Percentiles rank a stretch among this genome's conserved stretches.
Conservation (phyloP, 495 filamentous ascomycete genomes). For the Astrothelium macrocarpum region DNA sequence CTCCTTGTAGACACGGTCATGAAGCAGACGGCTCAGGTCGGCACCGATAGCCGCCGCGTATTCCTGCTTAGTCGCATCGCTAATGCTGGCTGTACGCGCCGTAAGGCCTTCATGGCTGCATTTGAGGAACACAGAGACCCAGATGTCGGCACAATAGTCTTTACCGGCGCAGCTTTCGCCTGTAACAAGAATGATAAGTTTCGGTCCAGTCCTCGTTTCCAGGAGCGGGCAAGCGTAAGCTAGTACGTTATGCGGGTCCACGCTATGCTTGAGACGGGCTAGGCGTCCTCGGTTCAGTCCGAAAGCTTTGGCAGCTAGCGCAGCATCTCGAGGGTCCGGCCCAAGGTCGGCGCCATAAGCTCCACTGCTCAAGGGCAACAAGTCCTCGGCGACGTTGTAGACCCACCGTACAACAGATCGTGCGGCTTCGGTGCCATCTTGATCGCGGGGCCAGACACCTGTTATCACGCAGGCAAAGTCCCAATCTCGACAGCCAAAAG, state of each 20-base stretch:
- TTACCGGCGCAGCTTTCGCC: conserved; percentile 51
- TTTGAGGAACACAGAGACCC: conserved; percentile 38
- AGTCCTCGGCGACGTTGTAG: conserved; percentile 39
- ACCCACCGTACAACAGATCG: conserved; percentile 44
- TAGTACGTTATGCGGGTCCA: conserved; percentile 46
- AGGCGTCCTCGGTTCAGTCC: conserved; percentile 45
- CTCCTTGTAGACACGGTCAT: conserved; percentile 53
- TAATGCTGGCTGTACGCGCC: conserved; percentile 47
- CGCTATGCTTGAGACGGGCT: conserved; percentile 41
- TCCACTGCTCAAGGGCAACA: conserved; percentile 45
- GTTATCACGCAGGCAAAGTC: conserved; percentile 55
- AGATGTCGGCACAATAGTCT: conserved; percentile 50
- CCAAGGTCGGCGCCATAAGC: conserved; percentile 54
- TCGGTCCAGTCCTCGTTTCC: conserved; percentile 33
- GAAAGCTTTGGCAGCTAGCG: conserved; percentile 47
- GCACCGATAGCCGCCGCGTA: conserved; percentile 47
- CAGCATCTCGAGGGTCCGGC: conserved; percentile 49
- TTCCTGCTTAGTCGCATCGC: conserved; percentile 49
- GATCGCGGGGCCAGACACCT: conserved; percentile 50
- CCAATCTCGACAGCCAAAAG: conserved; percentile 58
- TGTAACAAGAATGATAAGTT: conserved; percentile 51
- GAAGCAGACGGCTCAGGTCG: conserved; percentile 40
- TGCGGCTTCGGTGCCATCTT: conserved; percentile 43
- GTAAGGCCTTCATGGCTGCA: conserved; percentile 28
- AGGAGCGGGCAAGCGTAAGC: conserved; percentile 47